A percentile compares a stretch with the other conserved stretches of the same genome.
Evolutionary conservation across 768 basidiomycete genomes (phyloP).

Genomic region (Termitomyces eurrhizus): DNA sequence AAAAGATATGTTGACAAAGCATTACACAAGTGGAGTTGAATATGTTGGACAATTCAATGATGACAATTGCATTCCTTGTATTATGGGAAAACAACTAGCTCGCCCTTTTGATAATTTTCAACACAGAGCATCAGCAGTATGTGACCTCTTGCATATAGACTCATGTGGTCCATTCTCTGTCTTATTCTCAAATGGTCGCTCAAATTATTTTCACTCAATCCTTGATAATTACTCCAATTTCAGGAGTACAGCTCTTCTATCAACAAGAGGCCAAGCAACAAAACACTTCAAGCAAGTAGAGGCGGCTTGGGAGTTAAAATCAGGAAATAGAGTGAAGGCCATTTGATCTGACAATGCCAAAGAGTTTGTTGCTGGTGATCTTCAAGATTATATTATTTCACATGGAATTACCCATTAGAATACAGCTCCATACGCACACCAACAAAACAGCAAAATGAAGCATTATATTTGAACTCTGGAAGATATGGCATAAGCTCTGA

Average conservation of each 20-base stretch:
- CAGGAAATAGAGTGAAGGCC: neutral
- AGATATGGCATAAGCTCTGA: neutral
- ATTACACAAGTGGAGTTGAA: neutral
- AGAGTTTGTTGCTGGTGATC: neutral
- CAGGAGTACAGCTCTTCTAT: no score
- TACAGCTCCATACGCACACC: no score
- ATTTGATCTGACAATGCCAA: neutral
- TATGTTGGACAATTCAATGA: neutral
- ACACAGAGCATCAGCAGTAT: neutral
- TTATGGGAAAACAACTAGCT: slow-evolving; percentile 1
- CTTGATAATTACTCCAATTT: no score
- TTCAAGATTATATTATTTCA: neutral
- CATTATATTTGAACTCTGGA: neutral
- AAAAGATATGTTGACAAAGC: slow-evolving; percentile 10
- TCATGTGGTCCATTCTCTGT: neutral
- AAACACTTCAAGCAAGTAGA: neutral
- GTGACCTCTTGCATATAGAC: neutral
- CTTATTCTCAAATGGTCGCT: neutral
- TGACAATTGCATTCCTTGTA: neutral
- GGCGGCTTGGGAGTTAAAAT: neutral
- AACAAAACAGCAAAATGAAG: neutral
- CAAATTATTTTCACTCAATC: no score
- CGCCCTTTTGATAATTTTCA: neutral
- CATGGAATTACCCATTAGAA: neutral
- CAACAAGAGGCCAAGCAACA: no score